phyloP scores from a whole-genome alignment of 1,139 yeast genomes.

The Suhomyces kunorum region DNA sequence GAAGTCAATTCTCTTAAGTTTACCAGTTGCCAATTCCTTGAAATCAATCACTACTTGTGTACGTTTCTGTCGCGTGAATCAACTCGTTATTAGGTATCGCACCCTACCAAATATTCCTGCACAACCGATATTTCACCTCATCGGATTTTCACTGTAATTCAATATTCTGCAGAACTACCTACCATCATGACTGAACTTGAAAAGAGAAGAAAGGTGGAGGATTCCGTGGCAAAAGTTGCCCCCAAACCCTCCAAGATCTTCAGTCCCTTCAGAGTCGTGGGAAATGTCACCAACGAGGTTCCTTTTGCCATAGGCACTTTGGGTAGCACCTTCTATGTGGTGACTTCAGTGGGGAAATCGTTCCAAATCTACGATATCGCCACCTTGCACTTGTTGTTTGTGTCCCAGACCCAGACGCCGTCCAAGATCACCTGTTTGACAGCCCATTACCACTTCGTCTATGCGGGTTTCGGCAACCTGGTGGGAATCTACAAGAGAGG shows the following conservation, averaged over 20 bases:
- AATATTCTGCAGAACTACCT: too few relatives aligned
- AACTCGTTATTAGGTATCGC: neutral
- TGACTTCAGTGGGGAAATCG: constrained; percentile 85
- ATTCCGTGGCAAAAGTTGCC: constrained; percentile 2
- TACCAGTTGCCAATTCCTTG: too few relatives aligned
- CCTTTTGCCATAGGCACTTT: constrained; percentile 89
- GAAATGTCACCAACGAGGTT: constrained; percentile 71
- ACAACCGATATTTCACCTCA: constrained; percentile 10
- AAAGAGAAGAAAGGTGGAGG: constrained; percentile 33
- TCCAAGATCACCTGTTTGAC: constrained; percentile 68
- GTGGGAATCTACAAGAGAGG: constrained; percentile 88
- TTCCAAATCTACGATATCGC: constrained; percentile 95
- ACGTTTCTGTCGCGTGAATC: too few relatives aligned
- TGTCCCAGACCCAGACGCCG: constrained; percentile 77
- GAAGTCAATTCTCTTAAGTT: too few relatives aligned
- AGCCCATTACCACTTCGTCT: constrained; percentile 84
- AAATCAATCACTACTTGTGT: too few relatives aligned
- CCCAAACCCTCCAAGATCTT: constrained; percentile 35
- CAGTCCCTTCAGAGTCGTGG: constrained; percentile 52
- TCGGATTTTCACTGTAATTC: constrained; percentile 7
- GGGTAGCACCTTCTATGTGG: constrained; percentile 85
- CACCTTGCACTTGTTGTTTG: constrained; percentile 80
- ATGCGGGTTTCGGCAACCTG: constrained; percentile 69
- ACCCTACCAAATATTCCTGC: neutral
- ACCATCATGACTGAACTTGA: constrained; percentile 35